Evolutionary conservation across 1,284 basidiomycete species (phyloP).

Genomic region (Microbotryum silenes-acaulis): DNA sequence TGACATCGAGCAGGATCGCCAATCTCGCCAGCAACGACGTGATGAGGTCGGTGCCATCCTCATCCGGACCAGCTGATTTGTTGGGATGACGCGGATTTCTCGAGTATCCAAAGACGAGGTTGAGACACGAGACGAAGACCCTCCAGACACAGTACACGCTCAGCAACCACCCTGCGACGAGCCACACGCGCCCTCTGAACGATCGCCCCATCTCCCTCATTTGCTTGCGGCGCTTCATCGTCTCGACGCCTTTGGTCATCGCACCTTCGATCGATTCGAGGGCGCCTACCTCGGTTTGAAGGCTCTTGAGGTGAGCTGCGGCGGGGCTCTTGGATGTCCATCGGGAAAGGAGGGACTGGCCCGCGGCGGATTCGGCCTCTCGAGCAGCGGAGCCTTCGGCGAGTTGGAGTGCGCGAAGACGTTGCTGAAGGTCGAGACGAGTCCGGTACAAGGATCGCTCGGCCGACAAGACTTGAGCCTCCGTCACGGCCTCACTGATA

Average conservation of each 20-base stretch:
- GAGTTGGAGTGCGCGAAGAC: constrained; percentile 18
- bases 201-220: constrained; percentile 39
- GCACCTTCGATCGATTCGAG: constrained; percentile 41
- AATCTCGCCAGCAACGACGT: constrained; percentile 37
- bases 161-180: constrained; percentile 39
- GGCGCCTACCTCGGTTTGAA: constrained; percentile 41
- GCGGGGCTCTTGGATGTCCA: constrained; percentile 27
- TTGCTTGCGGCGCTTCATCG: constrained; percentile 37
- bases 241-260: constrained; percentile 41
- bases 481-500: constrained; percentile 34
- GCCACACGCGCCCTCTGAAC: constrained; percentile 37
- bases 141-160: constrained; percentile 42
- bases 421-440: constrained; percentile 31
- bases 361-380: constrained; percentile 21
- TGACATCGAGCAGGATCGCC: constrained; percentile 38
- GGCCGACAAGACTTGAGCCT: constrained; percentile 33
- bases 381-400: constrained; percentile 21
- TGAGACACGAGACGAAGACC: constrained; percentile 37
- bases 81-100: constrained; percentile 12
- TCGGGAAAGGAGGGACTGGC: constrained; percentile 22
- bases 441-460: constrained; percentile 34
- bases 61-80: background rate
- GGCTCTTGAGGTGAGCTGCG: constrained; percentile 35
- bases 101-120: constrained; percentile 39
- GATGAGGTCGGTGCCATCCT: constrained; percentile 31